Percentiles rank a stretch among this genome's conserved stretches.
Evolutionary conservation across 2,329 filamentous ascomycete genomes (phyloP).

Genomic region (Aspergillus proliferans): DNA sequence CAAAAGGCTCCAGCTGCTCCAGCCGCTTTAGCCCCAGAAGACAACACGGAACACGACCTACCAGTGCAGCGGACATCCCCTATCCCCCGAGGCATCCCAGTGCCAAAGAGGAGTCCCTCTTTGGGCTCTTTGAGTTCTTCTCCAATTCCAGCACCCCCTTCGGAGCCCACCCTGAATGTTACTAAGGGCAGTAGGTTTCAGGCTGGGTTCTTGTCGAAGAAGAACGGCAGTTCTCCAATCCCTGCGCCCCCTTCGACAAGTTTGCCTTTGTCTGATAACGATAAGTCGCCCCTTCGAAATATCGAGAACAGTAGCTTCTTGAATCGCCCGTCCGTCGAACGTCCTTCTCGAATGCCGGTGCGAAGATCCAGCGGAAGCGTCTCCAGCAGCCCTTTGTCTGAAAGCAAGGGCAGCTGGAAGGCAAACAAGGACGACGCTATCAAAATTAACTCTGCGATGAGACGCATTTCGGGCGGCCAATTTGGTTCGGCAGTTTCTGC

Average conservation of each 20-base stretch:
- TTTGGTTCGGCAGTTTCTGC: conserved; percentile 33
- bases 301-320: conserved; percentile 46
- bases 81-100: conserved; percentile 39
- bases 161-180: conserved; percentile 54
- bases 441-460: conserved; percentile 52
- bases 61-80: conserved; percentile 49
- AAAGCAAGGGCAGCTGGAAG: conserved; percentile 46
- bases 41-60: conserved; percentile 45
- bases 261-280: conserved; percentile 55
- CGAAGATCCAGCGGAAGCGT: conserved; percentile 35
- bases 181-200: conserved; percentile 74
- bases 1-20: conserved; percentile 54
- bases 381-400: conserved; percentile 35
- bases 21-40: conserved; percentile 27
- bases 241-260: conserved; percentile 53
- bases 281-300: conserved; percentile 49
- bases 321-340: conserved; percentile 42
- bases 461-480: conserved; percentile 45
- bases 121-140: conserved; percentile 45
- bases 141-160: conserved; percentile 49
- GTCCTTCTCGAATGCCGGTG: conserved; percentile 32
- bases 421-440: conserved; percentile 46
- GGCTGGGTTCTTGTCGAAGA: conserved; percentile 75
- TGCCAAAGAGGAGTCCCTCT: conserved; percentile 27
- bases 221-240: conserved; percentile 58